Percentiles rank a stretch among this genome's conserved stretches.
These are phyloP conservation scores for Entomortierella beljakovae DNA, from an alignment of 192 early-diverging fungal species.

Conservation along the genomic window DNA sequence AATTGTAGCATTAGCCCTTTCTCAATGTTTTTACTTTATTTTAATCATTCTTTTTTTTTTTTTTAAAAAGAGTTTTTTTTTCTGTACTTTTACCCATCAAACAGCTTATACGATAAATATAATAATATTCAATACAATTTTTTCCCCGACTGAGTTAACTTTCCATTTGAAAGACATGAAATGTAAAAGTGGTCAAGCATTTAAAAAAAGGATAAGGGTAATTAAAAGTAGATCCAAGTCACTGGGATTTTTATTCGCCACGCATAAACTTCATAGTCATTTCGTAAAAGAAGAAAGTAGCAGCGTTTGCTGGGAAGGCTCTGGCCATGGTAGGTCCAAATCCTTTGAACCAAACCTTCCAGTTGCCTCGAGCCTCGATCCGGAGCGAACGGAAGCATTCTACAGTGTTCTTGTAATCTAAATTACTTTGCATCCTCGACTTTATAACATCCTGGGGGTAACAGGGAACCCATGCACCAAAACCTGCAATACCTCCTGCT, in stretches of 20 bases:
- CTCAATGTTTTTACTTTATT: constrained; percentile 7
- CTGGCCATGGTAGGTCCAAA: constrained; percentile 85
- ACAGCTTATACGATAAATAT: no score
- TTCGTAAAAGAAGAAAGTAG: constrained; percentile 83
- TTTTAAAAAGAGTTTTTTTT: no score
- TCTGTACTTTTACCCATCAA: no score
- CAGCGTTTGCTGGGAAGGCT: constrained; percentile 88
- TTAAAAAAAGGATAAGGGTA: no score
- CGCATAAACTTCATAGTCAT: constrained; percentile 65
- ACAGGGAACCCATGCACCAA: constrained; percentile 88
- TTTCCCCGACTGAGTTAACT: no score
- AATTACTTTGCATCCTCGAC: constrained; percentile 77
- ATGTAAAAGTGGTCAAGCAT: no score
- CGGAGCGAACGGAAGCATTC: constrained; percentile 59
- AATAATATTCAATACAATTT: no score
- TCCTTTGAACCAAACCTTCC: constrained; percentile 82
- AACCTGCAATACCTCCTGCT: constrained; percentile 95
- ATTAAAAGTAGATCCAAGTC: not conserved
- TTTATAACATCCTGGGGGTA: constrained; percentile 91
- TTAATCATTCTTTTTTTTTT: constrained; percentile 4
- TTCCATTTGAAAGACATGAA: no score
- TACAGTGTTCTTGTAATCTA: constrained; percentile 53
- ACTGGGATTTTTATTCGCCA: constrained; percentile 15
- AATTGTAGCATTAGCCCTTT: constrained; percentile 6
- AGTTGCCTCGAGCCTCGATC: constrained; percentile 60